These are phyloP conservation scores for Hyphodiscus hymeniophilus DNA, from an alignment of 495 filamentous ascomycete genomes.

Conservation along the genomic window DNA sequence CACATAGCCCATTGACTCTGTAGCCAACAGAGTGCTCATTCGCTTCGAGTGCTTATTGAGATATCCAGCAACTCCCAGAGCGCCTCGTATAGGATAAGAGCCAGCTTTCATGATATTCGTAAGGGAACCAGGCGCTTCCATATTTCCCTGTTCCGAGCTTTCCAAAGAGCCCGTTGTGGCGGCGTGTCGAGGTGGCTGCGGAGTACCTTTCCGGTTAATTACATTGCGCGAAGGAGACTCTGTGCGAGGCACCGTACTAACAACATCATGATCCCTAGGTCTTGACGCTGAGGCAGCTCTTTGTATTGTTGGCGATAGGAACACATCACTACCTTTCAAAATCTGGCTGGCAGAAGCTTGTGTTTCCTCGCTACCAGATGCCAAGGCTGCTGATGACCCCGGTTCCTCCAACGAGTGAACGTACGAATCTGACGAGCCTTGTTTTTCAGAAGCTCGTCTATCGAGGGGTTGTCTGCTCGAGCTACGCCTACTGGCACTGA, in stretches of 20 bases:
- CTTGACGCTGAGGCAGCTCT: conserved; percentile 33
- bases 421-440: conserved; percentile 69
- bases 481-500: conserved; percentile 45
- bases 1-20: conserved; percentile 94
- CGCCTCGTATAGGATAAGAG: conserved; percentile 75
- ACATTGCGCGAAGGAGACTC: conserved; percentile 11
- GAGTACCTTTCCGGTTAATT: neutral
- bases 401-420: conserved; percentile 64
- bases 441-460: conserved; percentile 41
- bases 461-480: conserved; percentile 32
- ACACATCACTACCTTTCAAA: conserved; percentile 76
- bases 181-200: conserved; percentile 16
- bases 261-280: conserved; percentile 4
- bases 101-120: conserved; percentile 67
- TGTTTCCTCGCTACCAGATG: conserved; percentile 68
- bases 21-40: conserved; percentile 80
- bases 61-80: conserved; percentile 77
- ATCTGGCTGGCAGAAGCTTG: conserved; percentile 84
- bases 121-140: conserved; percentile 31
- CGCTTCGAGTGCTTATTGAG: conserved; percentile 63
- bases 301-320: conserved; percentile 71
- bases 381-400: conserved; percentile 47
- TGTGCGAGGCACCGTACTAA: conserved; percentile 1
- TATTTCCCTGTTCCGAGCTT: conserved; percentile 24
- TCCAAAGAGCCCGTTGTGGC: conserved; percentile 30